Evolutionary conservation across 2,329 filamentous ascomycete species (phyloP).

Genomic region (Aspergillus cejpii): DNA sequence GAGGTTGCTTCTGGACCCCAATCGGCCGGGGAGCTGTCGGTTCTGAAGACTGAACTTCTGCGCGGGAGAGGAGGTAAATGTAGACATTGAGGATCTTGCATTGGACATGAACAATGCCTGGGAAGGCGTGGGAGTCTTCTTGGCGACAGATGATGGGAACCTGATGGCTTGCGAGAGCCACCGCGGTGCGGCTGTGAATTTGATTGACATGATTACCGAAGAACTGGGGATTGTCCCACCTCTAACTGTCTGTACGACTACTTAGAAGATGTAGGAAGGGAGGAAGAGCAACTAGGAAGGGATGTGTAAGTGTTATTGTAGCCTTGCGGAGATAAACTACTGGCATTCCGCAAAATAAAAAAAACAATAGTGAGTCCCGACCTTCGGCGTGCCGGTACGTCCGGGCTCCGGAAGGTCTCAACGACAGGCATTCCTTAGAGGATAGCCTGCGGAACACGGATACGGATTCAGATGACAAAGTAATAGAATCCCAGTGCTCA

Average conservation of each 20-base stretch:
- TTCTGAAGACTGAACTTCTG: not conserved
- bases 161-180: not conserved
- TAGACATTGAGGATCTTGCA: not conserved
- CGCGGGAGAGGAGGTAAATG: not conserved
- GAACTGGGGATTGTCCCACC: not conserved
- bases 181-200: not conserved
- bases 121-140: not conserved
- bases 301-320: no score
- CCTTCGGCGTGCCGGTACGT: not conserved
- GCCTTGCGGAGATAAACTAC: no score
- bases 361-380: not conserved
- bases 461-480: no score
- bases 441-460: no score
- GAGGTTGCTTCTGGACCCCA: not conserved
- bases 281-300: no score
- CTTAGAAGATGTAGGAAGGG: not conserved
- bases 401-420: not conserved
- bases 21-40: not conserved
- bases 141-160: not conserved
- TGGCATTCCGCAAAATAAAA: not conserved
- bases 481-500: no score
- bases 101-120: not conserved
- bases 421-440: not conserved
- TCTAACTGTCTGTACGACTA: not conserved
- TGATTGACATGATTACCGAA: not conserved